phyloP scores from a whole-genome alignment of 2,329 filamentous ascomycete genomes.

The Raffaelea deltoideospora region DNA sequence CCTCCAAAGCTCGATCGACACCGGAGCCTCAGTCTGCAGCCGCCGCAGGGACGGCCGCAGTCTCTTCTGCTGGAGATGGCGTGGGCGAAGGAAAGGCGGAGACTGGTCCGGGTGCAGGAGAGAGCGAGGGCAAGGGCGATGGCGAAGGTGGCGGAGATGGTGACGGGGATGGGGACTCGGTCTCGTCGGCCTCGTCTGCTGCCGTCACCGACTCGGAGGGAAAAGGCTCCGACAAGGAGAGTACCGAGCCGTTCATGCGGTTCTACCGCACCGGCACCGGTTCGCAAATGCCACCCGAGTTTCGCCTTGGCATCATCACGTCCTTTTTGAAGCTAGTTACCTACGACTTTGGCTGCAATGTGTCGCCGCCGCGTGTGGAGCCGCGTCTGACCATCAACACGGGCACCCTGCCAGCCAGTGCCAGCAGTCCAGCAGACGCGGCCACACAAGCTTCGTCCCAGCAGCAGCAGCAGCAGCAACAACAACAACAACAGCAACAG shows the following conservation, averaged over 20 bases:
- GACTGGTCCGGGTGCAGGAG: background rate
- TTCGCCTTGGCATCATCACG: slow-evolving; percentile 38
- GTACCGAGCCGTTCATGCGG: slow-evolving; percentile 4
- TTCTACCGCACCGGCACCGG: slow-evolving; percentile 34
- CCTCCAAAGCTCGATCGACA: too few relatives aligned
- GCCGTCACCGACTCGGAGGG: slow-evolving; percentile 8
- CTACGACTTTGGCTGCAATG: slow-evolving; percentile 51
- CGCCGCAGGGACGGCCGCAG: slow-evolving; percentile 16
- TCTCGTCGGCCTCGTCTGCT: slow-evolving; percentile 4
- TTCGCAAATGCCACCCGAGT: slow-evolving; percentile 41
- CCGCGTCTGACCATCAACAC: slow-evolving; percentile 39
- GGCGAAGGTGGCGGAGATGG: slow-evolving; percentile 3
- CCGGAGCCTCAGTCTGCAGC: too few relatives aligned
- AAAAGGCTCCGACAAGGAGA: slow-evolving; percentile 5
- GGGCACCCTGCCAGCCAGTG: background rate
- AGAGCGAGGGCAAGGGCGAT: slow-evolving; percentile 2
- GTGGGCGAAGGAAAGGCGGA: slow-evolving; percentile 19
- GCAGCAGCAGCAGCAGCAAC: background rate
- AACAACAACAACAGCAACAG: background rate
- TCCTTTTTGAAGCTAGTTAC: slow-evolving; percentile 49
- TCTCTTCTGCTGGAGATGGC: slow-evolving; percentile 22
- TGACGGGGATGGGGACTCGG: slow-evolving; percentile 6
- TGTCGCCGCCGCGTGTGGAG: slow-evolving; percentile 38
- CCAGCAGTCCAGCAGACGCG: background rate
- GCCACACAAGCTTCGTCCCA: background rate